phyloP scores from a whole-genome alignment of 352 stramenopile genomes.

The Phytophthora sp. region DNA sequence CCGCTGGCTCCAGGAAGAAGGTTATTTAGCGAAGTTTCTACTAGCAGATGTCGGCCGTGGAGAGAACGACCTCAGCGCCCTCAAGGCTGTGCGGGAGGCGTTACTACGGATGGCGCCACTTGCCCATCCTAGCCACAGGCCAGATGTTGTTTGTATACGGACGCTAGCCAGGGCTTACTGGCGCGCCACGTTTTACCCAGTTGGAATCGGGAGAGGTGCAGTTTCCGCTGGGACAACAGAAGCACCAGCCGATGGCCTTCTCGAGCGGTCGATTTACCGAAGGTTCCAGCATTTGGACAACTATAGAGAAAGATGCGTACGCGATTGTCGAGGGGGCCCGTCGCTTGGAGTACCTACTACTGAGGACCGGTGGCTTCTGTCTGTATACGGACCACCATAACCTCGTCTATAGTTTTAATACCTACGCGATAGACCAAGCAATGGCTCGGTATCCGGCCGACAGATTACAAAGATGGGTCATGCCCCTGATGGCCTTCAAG shows the following conservation, averaged over 20 bases:
- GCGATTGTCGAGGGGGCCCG: conserved; percentile 11
- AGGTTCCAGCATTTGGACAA: not conserved
- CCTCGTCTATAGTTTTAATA: conserved; percentile 32
- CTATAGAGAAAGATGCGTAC: conserved; percentile 37
- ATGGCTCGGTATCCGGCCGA: conserved; percentile 14
- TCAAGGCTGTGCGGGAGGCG: too few species aligned
- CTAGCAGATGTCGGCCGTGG: too few species aligned
- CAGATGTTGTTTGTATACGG: too few species aligned
- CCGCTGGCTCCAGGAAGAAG: too few species aligned
- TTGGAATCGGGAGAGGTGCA: not conserved
- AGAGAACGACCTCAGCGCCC: too few species aligned
- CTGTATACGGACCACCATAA: conserved; percentile 33
- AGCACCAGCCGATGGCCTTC: not conserved
- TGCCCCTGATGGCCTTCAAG: conserved; percentile 2
- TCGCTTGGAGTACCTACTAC: conserved; percentile 15
- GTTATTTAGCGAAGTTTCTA: too few species aligned
- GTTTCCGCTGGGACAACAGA: not conserved
- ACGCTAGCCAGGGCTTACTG: not conserved
- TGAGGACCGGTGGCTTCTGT: conserved; percentile 7
- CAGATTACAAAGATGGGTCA: conserved; percentile 24
- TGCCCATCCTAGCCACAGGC: too few species aligned
- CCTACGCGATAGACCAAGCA: not conserved
- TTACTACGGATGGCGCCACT: too few species aligned
- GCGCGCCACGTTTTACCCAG: not conserved
- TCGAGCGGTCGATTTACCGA: conserved; percentile 8